Base-by-base conservation (phyloP, 1,284 basidiomycete species). In the Cerrena zonata region DNA sequence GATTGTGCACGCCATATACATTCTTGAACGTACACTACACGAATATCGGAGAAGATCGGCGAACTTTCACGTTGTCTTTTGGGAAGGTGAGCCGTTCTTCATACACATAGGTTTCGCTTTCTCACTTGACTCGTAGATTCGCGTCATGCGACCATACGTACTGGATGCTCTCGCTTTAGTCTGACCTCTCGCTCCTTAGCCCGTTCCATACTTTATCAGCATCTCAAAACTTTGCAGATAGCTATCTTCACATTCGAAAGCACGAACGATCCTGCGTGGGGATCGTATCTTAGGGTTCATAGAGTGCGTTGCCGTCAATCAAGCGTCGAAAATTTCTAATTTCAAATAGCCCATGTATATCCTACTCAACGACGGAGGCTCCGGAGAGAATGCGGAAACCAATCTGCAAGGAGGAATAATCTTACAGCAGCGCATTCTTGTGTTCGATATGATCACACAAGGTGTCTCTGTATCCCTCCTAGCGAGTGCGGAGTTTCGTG, bases 11-110 rank as follows among this genome's bases (percentile, higher is more conserved):
- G 84, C 82, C 2, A 65, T 76, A 24, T 70, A 77, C 51, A 62
- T 67, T 2, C 66, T 86, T 27, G 85, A 87, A 59, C 62, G 67
- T 23, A 63, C 72, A 2, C 58, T 87, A 1, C 49, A 69, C 2
- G 71, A 82, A 37, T 76, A 84, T 53, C 62, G 66, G 10, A 69
- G 64, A 24, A 73, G 83, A 7, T 69, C 69, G 1, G 77, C 78
- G 0, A 71, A 72, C n/a, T 84, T 85, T 51, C 80, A 85, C 27
- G 66, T 87, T 24, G 77, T 80, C 4, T 86, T 86, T 60, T 86
- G 76, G 69, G 63, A 78, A 49, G 70, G 84, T 80, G n/a, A n/a
- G n/a, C 48, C 39, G 71, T 59, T 22, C 15, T 7, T 18, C 37
- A 39, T 23, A 4, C n/a, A 11, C 12, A 26, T 30, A 30, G n/a